Base-by-base conservation (phyloP, 2,329 filamentous ascomycete species). In the Diaporthe destruens region DNA sequence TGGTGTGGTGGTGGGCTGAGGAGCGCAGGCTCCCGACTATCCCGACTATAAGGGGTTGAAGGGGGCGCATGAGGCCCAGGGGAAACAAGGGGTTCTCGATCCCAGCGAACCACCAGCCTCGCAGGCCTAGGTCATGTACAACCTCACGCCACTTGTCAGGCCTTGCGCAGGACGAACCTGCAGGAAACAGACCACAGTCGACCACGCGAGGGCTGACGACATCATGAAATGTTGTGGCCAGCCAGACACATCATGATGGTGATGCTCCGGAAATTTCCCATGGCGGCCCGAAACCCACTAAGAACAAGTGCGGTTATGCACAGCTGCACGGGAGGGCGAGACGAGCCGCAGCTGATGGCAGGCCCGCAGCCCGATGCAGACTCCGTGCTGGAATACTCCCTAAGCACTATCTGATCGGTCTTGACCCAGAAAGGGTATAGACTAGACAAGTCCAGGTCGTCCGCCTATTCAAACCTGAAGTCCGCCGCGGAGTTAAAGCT, bases 261-360 rank as follows among this genome's bases (percentile, higher is more conserved):
- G 14, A 42, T 5, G 39, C 29, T 47, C 20, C 44, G 61, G 61
- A 29, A 53, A 49, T 53, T 66, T 66, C n/a, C 14, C 14, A 53
- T 8, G 47, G 29, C 61, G 61, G 61, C 44, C 47, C 61, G 61
- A 66, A 66, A 66, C 47, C 32, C 12, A 66, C 61, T 66, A 66
- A 66, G 47, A 53, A 39, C 12, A 66, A 53, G 32, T 39, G 61
- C 32, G 29, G 32, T 20, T 39, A 66, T 66, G 47, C 47, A 53
- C 25, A 8, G 18, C 20, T 36, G n/a, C 1, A 14, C 59, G 59
- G 59, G 59, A 65, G 59, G 14, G 59, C 61, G 47, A 53, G 61
- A 53, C 61, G 61, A 66, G 61, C 61, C 61, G 47, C 61, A 18
- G 12, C 44, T 36, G 32, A 36, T 65, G 61, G 44, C 47, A 7